A percentile compares a stretch with the other conserved stretches of the same genome.
Conservation (phyloP, 176 grass and related monocot species). For the Guadua angustifolia region DNA sequence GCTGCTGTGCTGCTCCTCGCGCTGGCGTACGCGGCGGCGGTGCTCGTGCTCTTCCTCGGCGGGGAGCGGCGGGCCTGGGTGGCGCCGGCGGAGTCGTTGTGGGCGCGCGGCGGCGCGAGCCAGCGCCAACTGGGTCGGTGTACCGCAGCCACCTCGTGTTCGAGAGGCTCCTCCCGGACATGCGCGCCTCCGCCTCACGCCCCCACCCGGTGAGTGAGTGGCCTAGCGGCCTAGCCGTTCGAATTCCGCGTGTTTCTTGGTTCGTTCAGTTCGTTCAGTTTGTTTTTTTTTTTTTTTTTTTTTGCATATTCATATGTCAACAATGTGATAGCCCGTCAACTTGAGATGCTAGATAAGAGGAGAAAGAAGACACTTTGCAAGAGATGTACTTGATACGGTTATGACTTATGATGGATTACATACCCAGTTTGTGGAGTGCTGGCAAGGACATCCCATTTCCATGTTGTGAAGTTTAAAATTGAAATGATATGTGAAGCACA, state of each 20-base stretch:
- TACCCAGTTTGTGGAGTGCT: too few relatives aligned
- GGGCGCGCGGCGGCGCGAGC: slow-evolving; percentile 26
- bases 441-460: too few relatives aligned
- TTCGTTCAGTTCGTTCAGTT: neutral
- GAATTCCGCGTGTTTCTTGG: neutral
- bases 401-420: too few relatives aligned
- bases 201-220: slow-evolving; percentile 35
- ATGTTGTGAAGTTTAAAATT: too few relatives aligned
- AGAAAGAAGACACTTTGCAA: too few relatives aligned
- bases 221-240: slow-evolving; percentile 8
- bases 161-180: slow-evolving; percentile 68
- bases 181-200: slow-evolving; percentile 47
- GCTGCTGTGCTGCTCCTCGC: too few relatives aligned
- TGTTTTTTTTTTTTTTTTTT: too few relatives aligned
- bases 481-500: too few relatives aligned
- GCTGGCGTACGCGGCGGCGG: too few relatives aligned
- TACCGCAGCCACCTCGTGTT: slow-evolving; percentile 86
- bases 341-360: neutral
- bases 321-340: slow-evolving; percentile 13
- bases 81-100: slow-evolving; percentile 26
- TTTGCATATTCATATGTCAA: neutral
- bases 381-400: too few relatives aligned
- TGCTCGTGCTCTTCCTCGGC: slow-evolving; percentile 37
- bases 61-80: slow-evolving; percentile 31
- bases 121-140: slow-evolving; percentile 52